phyloP scores from a whole-genome alignment of 495 filamentous ascomycete genomes.

The Jackrogersella minutella region DNA sequence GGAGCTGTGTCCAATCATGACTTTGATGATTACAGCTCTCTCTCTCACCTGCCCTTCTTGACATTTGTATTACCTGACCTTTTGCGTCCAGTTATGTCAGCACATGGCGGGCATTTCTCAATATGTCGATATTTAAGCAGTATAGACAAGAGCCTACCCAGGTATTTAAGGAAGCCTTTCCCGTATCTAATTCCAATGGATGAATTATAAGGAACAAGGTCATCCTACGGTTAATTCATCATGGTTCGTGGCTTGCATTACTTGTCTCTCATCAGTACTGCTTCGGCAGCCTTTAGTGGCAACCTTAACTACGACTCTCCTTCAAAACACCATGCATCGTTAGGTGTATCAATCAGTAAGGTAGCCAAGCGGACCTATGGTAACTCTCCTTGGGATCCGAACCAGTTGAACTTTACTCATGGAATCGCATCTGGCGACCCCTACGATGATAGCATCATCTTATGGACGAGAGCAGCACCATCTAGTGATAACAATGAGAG shows the following conservation, averaged over 20 bases:
- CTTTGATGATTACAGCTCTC: constrained; percentile 19
- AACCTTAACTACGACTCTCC: constrained; percentile 70
- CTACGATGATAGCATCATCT: constrained; percentile 66
- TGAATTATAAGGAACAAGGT: neutral
- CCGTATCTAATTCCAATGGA: constrained; percentile 2
- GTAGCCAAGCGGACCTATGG: constrained; percentile 48
- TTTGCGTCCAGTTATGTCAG: constrained; percentile 12
- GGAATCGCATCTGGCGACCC: constrained; percentile 71
- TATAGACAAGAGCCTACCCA: neutral
- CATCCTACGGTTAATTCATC: neutral
- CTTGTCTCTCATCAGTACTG: constrained; percentile 17
- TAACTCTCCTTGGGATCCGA: constrained; percentile 51
- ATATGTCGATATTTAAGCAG: constrained; percentile 3
- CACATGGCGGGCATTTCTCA: neutral
- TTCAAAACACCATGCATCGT: constrained; percentile 63
- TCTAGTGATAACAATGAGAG: constrained; percentile 58
- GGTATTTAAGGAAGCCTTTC: constrained; percentile 4
- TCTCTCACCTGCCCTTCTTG: constrained; percentile 16
- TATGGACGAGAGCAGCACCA: constrained; percentile 70
- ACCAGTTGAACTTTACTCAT: constrained; percentile 65
- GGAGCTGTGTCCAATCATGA: constrained; percentile 29
- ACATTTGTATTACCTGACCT: neutral
- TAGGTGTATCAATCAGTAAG: constrained; percentile 62
- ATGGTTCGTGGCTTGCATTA: constrained; percentile 27
- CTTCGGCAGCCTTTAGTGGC: constrained; percentile 44